phyloP scores from a whole-genome alignment of 176 grass and related monocot species.

The Oryza meyeriana region DNA sequence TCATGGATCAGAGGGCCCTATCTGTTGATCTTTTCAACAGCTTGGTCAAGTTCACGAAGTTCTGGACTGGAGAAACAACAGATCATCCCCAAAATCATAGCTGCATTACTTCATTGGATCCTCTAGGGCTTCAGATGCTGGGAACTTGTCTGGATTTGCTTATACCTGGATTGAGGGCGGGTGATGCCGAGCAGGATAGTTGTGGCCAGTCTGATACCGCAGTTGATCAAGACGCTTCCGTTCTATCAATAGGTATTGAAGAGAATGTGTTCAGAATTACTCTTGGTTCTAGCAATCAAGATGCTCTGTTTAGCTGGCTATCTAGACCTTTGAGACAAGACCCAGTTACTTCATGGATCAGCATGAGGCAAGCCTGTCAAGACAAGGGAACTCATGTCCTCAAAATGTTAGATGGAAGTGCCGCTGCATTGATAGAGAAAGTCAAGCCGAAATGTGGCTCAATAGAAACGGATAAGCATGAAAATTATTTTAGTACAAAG shows the following conservation, averaged over 20 bases:
- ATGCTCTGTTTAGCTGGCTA: slow-evolving; percentile 13
- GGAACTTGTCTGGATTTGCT: background rate
- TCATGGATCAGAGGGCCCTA: background rate
- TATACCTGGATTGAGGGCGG: background rate
- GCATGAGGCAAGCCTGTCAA: slow-evolving; percentile 4
- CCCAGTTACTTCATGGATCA: background rate
- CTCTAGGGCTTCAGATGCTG: background rate
- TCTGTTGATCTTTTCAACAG: background rate
- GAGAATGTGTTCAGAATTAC: background rate
- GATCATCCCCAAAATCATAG: background rate
- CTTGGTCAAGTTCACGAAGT: background rate
- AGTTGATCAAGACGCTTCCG: background rate
- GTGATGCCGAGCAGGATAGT: background rate
- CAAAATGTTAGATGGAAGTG: background rate
- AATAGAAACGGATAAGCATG: background rate
- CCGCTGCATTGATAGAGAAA: background rate
- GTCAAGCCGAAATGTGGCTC: background rate
- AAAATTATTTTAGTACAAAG: background rate
- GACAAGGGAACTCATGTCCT: background rate
- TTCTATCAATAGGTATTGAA: background rate
- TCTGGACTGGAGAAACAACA: background rate
- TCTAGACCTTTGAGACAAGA: background rate
- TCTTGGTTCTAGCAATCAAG: background rate
- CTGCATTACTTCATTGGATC: background rate
- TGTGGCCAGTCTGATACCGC: background rate